Percentiles rank a stretch among this genome's conserved stretches.
phyloP scores from a whole-genome alignment of 2,329 filamentous ascomycete species.

The Myriosclerotinia scirpicola region DNA sequence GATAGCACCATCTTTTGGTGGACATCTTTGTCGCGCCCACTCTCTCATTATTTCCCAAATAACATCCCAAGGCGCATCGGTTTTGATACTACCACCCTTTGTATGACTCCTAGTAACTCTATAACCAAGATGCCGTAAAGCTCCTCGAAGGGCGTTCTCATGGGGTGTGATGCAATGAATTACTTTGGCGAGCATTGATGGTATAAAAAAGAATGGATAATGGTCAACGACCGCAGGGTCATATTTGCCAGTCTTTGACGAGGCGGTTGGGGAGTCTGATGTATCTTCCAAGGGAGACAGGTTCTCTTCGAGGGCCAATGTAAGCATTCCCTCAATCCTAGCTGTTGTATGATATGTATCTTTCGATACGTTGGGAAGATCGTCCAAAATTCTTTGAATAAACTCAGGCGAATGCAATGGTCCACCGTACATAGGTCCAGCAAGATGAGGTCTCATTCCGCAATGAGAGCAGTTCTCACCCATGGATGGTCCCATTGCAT shows the following conservation, averaged over 20 bases:
- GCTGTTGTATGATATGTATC: constrained; percentile 75
- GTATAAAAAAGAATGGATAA: constrained; percentile 84
- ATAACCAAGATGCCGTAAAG: constrained; percentile 78
- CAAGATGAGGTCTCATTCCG: constrained; percentile 79
- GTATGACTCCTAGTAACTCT: constrained; percentile 83
- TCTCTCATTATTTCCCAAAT: constrained; percentile 94
- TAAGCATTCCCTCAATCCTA: constrained; percentile 88
- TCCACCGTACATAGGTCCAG: constrained; percentile 93
- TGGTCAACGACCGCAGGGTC: constrained; percentile 67
- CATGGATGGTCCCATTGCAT: constrained; percentile 68
- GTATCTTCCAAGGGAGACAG: constrained; percentile 30
- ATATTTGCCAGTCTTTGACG: constrained; percentile 46
- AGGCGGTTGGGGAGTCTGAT: constrained; percentile 37
- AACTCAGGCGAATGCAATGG: constrained; percentile 83
- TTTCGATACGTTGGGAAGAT: constrained; percentile 65
- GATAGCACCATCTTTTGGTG: constrained; percentile 71
- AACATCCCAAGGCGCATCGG: constrained; percentile 84
- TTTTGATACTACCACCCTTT: constrained; percentile 87
- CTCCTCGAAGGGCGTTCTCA: constrained; percentile 78
- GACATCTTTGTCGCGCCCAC: constrained; percentile 79
- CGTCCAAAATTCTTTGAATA: constrained; percentile 72
- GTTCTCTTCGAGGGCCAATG: constrained; percentile 77
- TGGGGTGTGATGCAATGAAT: constrained; percentile 78
- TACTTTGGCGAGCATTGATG: constrained; percentile 70
- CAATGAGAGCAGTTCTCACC: constrained; percentile 77